These are phyloP conservation scores for Amanita exitialis DNA, from an alignment of 768 basidiomycete genomes.

Conservation along the genomic window DNA sequence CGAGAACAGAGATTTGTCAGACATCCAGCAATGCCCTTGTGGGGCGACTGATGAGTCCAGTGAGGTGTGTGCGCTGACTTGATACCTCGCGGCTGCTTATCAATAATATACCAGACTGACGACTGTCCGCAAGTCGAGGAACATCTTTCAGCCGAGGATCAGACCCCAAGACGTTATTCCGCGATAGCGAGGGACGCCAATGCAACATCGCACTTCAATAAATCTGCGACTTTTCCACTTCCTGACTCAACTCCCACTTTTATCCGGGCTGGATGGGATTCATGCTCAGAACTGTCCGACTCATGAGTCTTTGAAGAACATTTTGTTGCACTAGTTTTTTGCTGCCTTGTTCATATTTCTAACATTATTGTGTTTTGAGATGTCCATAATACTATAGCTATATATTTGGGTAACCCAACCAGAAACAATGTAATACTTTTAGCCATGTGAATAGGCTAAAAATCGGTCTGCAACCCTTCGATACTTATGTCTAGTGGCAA, in stretches of 20 bases:
- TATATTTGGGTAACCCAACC: neutral
- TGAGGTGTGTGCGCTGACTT: neutral
- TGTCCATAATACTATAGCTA: slow-evolving; percentile 5
- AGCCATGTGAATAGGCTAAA: neutral
- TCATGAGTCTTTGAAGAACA: slow-evolving; percentile 8
- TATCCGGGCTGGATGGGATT: slow-evolving; percentile 50
- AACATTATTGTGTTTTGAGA: neutral
- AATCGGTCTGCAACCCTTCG: neutral
- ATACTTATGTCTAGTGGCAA: neutral
- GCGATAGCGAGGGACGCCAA: slow-evolving; percentile 1
- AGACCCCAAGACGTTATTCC: slow-evolving; percentile 9
- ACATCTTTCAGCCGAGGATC: neutral
- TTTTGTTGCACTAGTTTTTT: slow-evolving; percentile 2
- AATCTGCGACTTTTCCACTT: slow-evolving; percentile 29
- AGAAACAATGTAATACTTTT: slow-evolving; percentile 4
- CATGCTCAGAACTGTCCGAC: slow-evolving; percentile 31
- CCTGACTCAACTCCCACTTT: slow-evolving; percentile 37
- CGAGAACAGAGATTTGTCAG: neutral
- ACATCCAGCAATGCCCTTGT: neutral
- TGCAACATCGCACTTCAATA: slow-evolving; percentile 12
- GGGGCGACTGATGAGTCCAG: neutral
- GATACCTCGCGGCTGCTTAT: neutral
- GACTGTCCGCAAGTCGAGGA: neutral
- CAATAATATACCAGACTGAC: neutral
- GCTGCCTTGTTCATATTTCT: neutral